Conservation (phyloP, 345 rosid genomes). For the Lepidium didymum region DNA sequence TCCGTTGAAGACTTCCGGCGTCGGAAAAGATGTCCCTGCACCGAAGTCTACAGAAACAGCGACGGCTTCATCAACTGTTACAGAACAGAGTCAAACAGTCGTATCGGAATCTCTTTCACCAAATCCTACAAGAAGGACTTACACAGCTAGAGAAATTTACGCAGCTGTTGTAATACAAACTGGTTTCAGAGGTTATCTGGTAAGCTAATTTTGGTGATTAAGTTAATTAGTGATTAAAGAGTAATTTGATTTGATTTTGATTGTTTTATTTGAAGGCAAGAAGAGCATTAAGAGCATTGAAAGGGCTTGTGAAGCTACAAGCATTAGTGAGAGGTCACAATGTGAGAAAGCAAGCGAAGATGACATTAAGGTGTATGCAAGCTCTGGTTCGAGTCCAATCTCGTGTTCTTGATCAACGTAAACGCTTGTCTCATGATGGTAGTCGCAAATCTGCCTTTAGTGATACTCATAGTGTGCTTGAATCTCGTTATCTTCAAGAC, state of each 20-base stretch:
- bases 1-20: slow-evolving; percentile 3
- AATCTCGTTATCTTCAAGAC: slow-evolving; percentile 57
- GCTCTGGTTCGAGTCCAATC: slow-evolving; percentile 77
- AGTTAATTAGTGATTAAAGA: neutral
- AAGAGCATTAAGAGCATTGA: slow-evolving; percentile 66
- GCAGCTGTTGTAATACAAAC: slow-evolving; percentile 69
- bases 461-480: slow-evolving; percentile 45
- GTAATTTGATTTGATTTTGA: neutral
- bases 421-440: slow-evolving; percentile 63
- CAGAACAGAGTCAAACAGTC: slow-evolving; percentile 29
- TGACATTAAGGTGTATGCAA: slow-evolving; percentile 82
- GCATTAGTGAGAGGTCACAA: slow-evolving; percentile 84
- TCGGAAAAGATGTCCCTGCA: neutral
- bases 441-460: slow-evolving; percentile 59
- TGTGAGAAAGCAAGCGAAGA: slow-evolving; percentile 80
- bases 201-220: slow-evolving; percentile 13
- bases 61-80: slow-evolving; percentile 19
- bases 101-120: slow-evolving; percentile 30
- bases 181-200: slow-evolving; percentile 77
- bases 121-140: slow-evolving; percentile 23
- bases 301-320: slow-evolving; percentile 73
- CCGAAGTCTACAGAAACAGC: neutral
- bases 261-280: slow-evolving; percentile 35
- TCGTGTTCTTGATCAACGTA: slow-evolving; percentile 65
- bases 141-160: slow-evolving; percentile 31